Conservation (phyloP, 2,329 filamentous ascomycete species). For the Ceratocystis diversiconidia region DNA sequence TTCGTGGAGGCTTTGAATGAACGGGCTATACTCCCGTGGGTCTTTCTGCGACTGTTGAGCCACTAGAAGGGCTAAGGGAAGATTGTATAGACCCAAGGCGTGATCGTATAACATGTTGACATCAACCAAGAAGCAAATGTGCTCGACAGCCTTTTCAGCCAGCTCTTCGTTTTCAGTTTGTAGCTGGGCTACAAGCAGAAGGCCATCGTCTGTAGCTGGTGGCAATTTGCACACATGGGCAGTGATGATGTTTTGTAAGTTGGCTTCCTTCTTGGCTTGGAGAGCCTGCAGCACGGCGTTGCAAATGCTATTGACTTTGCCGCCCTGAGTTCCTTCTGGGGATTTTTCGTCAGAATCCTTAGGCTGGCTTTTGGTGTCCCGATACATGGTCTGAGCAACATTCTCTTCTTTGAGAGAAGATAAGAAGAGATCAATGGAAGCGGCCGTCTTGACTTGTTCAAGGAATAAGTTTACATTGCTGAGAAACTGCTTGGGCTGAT, state of each 20-base stretch:
- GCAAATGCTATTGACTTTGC: constrained; percentile 79
- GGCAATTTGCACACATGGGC: constrained; percentile 88
- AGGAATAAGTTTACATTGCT: constrained; percentile 61
- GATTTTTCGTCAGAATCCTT: constrained; percentile 13
- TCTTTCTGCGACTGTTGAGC: constrained; percentile 95
- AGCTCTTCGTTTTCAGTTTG: constrained; percentile 53
- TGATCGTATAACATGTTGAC: constrained; percentile 84
- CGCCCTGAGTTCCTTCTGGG: constrained; percentile 19
- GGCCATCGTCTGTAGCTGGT: constrained; percentile 74
- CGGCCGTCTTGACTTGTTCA: constrained; percentile 65
- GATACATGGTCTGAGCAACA: constrained; percentile 85
- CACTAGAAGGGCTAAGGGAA: constrained; percentile 77
- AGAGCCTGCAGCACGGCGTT: constrained; percentile 60
- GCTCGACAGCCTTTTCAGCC: constrained; percentile 80
- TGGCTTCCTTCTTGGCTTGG: constrained; percentile 32
- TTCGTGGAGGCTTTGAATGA: constrained; percentile 73
- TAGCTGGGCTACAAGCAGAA: constrained; percentile 64
- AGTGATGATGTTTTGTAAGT: constrained; percentile 86
- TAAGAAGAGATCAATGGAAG: constrained; percentile 80
- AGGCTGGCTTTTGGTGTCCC: constrained; percentile 52
- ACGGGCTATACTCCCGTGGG: constrained; percentile 86
- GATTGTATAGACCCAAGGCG: constrained; percentile 77
- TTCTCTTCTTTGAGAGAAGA: constrained; percentile 85
- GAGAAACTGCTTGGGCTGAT: constrained; percentile 77
- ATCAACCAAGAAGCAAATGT: constrained; percentile 94